These are phyloP conservation scores for Pyrrhoderma noxium DNA, from an alignment of 1,284 basidiomycete species.

Conservation along the genomic window DNA sequence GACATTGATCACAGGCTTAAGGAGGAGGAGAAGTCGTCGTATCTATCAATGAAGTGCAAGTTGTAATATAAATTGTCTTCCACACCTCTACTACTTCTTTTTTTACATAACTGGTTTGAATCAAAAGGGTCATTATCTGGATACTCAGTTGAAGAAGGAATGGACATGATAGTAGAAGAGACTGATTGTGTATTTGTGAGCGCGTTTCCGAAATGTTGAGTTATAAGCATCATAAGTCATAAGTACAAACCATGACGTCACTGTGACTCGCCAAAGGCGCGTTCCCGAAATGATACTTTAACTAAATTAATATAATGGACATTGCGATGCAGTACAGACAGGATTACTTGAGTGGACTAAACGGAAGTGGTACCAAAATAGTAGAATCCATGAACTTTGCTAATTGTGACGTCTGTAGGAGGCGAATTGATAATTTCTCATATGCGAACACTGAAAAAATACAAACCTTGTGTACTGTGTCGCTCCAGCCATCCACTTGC, in stretches of 20 bases:
- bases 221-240: neutral
- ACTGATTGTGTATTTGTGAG: neutral
- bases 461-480: constrained; percentile 84
- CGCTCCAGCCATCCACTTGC: constrained; percentile 89
- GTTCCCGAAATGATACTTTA: no score
- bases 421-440: no score
- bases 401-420: constrained; percentile 73
- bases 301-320: no score
- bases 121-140: constrained; percentile 55
- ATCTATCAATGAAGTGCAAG: constrained; percentile 3
- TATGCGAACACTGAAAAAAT: neutral
- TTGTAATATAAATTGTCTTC: constrained; percentile 5
- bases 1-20: constrained; percentile 70
- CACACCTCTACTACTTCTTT: constrained; percentile 64
- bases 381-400: constrained; percentile 74
- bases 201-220: neutral
- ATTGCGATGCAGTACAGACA: no score
- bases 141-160: constrained; percentile 27
- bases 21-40: no score
- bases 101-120: constrained; percentile 37
- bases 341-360: constrained; percentile 72
- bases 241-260: neutral
- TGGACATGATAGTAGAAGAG: constrained; percentile 13
- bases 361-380: constrained; percentile 66
- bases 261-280: neutral